Evolutionary conservation across 1,284 basidiomycete genomes (phyloP).

Genomic region (Vanrija pseudolonga): DNA sequence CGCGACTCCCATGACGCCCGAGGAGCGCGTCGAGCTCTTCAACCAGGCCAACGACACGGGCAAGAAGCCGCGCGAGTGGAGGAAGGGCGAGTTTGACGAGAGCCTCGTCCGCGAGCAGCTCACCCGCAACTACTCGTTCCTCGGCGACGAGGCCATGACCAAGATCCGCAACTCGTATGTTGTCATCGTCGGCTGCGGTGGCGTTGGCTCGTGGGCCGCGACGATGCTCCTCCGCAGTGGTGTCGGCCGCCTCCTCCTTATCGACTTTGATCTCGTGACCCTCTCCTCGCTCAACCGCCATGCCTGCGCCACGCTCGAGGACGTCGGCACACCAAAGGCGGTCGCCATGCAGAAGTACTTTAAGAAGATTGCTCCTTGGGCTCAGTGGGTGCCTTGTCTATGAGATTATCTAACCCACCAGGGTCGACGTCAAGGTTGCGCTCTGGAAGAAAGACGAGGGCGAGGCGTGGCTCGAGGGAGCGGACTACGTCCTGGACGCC

Average conservation of each 20-base stretch:
- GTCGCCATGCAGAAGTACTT: slow-evolving; percentile 69
- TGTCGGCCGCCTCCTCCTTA: slow-evolving; percentile 49
- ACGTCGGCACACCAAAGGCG: slow-evolving; percentile 95
- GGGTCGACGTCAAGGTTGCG: slow-evolving; percentile 76
- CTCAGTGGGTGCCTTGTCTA: slow-evolving; percentile 42
- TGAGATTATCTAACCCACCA: too few relatives aligned
- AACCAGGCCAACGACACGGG: slow-evolving; percentile 19
- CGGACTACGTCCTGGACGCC: slow-evolving; percentile 89
- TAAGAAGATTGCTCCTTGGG: slow-evolving; percentile 63
- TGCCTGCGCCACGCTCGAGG: slow-evolving; percentile 81
- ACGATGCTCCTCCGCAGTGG: slow-evolving; percentile 77
- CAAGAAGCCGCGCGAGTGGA: slow-evolving; percentile 25
- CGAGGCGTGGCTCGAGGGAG: slow-evolving; percentile 67
- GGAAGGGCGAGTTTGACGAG: slow-evolving; percentile 61
- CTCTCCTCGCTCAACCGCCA: slow-evolving; percentile 90
- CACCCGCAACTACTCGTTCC: slow-evolving; percentile 90
- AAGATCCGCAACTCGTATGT: slow-evolving; percentile 73
- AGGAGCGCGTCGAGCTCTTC: slow-evolving; percentile 1
- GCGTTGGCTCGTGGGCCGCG: slow-evolving; percentile 93
- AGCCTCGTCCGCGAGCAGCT: slow-evolving; percentile 71
- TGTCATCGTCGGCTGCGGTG: slow-evolving; percentile 88
- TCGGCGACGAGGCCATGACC: slow-evolving; percentile 84
- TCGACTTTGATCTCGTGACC: slow-evolving; percentile 84
- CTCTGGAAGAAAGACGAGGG: slow-evolving; percentile 72
- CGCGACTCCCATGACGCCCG: slow-evolving; percentile 1